Evolutionary conservation across 257 asterid genomes (phyloP), one percentile per base, ranked within the genome.

Genomic region (Verbena officinalis): DNA sequence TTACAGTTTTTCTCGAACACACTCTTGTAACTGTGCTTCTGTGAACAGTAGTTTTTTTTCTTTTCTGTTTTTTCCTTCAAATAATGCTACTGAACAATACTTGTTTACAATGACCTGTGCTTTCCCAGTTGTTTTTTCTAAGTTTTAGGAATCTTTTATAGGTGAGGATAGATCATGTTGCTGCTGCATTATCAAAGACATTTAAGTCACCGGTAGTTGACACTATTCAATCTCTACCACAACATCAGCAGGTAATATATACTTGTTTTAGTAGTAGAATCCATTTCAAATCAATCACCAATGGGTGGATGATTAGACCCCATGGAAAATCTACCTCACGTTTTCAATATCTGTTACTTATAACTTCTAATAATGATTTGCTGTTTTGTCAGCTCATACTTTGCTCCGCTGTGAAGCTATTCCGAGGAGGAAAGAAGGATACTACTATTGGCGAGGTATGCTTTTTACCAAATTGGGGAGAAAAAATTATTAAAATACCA

Each of bases 91-190:
- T 20, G 8, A 42, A 46, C 49, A 20, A 39, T 48, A 56, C 59
- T 17, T 38, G 19, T 5, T 22, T 8, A 54, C 39, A n/a, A 23
- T 38, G n/a, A 49, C n/a, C n/a, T n/a, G n/a, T n/a, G n/a, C n/a
- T n/a, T 30, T 30, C 36, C 3, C 16, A 17, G 12, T 46, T 16
- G 53, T 9, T 11, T n/a, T n/a, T 7, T 7, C 5, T 7, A 46
- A 46, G 53, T 23, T 46, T 1, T 7, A 9, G 16, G 10, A 60
- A 33, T 5, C 59, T 65, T 30, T 69, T 73, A 49, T 68, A 94
- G 99, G 99, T 94, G 69, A 86, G 92, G 73, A 80, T 90, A 46
- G 93, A 88, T 74, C 99, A 94, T 73, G 89, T 94, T 81, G 97
- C 95, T 45, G 77, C 77, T 65, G 96, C 99, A 53, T 76, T 90